These are phyloP conservation scores for Fusarium gaditjirri DNA, from an alignment of 2,329 filamentous ascomycete species.

Conservation along the genomic window DNA sequence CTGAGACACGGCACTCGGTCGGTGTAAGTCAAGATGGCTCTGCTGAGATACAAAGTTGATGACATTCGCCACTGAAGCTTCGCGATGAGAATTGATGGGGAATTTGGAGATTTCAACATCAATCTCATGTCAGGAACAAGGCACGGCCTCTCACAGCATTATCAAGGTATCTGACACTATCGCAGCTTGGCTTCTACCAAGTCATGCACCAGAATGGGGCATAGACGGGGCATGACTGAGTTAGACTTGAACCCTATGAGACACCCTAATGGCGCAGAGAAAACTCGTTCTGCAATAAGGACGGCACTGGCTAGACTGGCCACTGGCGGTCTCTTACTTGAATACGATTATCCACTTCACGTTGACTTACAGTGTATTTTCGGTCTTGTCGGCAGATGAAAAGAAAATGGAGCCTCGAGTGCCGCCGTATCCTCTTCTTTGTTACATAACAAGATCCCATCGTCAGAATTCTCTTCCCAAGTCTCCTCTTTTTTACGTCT, in stretches of 20 bases:
- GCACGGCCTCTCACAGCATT: not conserved
- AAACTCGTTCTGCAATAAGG: slow-evolving; percentile 5
- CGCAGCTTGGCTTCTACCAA: slow-evolving; percentile 12
- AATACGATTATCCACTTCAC: not conserved
- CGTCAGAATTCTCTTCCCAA: slow-evolving; percentile 5
- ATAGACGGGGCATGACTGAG: slow-evolving; percentile 23
- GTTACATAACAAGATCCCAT: slow-evolving; percentile 31
- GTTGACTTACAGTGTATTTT: not conserved
- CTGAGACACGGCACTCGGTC: slow-evolving; percentile 40
- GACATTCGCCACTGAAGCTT: slow-evolving; percentile 28
- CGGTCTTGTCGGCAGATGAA: slow-evolving; percentile 16
- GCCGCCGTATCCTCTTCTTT: slow-evolving; percentile 19
- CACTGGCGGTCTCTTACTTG: not conserved
- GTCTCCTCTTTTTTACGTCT: slow-evolving; percentile 37
- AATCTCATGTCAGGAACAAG: not conserved
- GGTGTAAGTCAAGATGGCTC: slow-evolving; percentile 18
- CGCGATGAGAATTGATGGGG: not conserved
- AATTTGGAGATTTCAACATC: not conserved
- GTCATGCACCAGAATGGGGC: slow-evolving; percentile 35
- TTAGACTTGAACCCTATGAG: slow-evolving; percentile 17
- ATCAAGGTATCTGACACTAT: slow-evolving; percentile 9
- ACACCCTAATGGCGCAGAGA: slow-evolving; percentile 17
- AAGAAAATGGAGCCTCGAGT: slow-evolving; percentile 10
- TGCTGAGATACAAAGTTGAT: slow-evolving; percentile 27
- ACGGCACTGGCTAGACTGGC: not conserved